Base-by-base conservation (phyloP, 768 basidiomycete species). In the Neoboletus magnificus region DNA sequence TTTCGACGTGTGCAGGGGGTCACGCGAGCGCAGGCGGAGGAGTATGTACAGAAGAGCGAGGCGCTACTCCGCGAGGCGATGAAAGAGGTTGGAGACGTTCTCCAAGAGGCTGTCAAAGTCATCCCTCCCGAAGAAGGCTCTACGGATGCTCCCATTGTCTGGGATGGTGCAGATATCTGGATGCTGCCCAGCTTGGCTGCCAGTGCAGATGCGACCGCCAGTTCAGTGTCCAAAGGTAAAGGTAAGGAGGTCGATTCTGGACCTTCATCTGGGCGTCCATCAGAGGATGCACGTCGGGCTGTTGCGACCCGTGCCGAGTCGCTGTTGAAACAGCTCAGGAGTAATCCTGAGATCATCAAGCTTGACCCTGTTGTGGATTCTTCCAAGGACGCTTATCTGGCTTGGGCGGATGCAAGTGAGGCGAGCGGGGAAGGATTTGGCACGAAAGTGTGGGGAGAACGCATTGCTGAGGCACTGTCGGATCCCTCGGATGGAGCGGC, bases 101-200 rank as follows among this genome's bases (percentile, higher is more conserved):
- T 95, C 11, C 84, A 80, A 50, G 94, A 98, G 48, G 93, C 91
- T 12, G 92, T 98, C 63, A 95, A 94, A 70, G 88, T 97, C 48
- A 78, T 98, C 15, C 95, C 94, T 0, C 94, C 94, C 1, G 86
- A 89, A 36, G 80, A 80, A 42, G 68, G 62, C 8, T 23, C 66
- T 15, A 47, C 57, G 43, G 65, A 71, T 2, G 59, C 64, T 32
- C 66, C 71, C 4, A 66, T 86, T 27, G 61, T 82, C 41, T 95
- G 92, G 92, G 93, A 95, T 68, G 93, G 92, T 1, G 74, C 85
- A 32, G 92, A 95, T 70, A 81, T 93, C 67, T 94, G 92, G 87
- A 84, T 86, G 76, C 66, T 93, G 55, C 91, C 82, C 10, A 63
- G 62, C 39, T 56, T 60, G 20, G 59, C 65, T 10, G 62, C 61